phyloP scores from a whole-genome alignment of 225 moss, liverwort and hornwort genomes.

The Asterella californica region DNA sequence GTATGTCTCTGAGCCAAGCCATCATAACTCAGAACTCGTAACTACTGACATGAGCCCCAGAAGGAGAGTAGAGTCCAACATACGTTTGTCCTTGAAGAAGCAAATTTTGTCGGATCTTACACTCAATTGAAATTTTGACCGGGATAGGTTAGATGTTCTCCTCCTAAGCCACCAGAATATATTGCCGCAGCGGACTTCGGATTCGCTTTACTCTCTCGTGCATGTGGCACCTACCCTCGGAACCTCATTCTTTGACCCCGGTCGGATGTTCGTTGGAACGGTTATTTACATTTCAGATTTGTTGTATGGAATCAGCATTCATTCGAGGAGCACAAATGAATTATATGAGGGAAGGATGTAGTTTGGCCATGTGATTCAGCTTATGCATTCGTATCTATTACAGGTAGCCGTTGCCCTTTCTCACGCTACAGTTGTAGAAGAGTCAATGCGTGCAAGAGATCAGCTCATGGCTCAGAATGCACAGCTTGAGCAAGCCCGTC shows the following conservation, averaged over 20 bases:
- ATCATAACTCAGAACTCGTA: not conserved
- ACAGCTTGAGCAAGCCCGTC: slow-evolving; percentile 40
- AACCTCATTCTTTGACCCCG: not conserved
- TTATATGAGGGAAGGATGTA: not conserved
- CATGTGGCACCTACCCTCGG: not conserved
- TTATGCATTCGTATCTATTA: slow-evolving; percentile 14
- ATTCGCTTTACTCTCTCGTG: no score
- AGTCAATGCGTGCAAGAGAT: slow-evolving; percentile 54
- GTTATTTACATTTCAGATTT: not conserved
- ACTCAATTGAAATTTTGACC: no score
- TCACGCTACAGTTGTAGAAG: slow-evolving; percentile 54
- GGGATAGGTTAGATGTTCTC: no score
- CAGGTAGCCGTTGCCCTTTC: slow-evolving; percentile 62
- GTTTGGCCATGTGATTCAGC: not conserved
- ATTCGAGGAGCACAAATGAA: slow-evolving; percentile 3
- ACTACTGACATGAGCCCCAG: not conserved
- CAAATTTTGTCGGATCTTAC: no score
- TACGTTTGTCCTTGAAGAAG: not conserved
- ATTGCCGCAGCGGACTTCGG: no score
- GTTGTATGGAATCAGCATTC: not conserved
- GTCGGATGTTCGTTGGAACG: not conserved
- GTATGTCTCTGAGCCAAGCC: slow-evolving; percentile 31
- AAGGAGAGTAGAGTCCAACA: not conserved
- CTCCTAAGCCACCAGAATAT: no score
- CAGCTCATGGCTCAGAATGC: slow-evolving; percentile 45